Conservation (phyloP, 371 early-diverging fungal species). For the Mucor saturninus region DNA sequence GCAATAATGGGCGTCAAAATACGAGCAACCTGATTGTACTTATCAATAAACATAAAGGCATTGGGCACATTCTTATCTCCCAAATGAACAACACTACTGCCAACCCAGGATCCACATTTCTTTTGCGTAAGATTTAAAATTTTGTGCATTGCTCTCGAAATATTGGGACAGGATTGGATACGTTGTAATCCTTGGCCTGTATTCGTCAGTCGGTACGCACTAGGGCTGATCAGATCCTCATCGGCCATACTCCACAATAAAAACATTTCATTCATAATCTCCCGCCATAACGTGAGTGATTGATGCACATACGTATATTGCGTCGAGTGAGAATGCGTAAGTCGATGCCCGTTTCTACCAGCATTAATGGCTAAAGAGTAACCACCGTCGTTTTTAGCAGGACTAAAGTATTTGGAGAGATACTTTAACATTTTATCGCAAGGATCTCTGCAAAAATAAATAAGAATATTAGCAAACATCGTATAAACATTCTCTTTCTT, state of each 20-base stretch:
- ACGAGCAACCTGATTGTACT: conserved; percentile 96
- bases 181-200: conserved; percentile 97
- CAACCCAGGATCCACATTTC: conserved; percentile 86
- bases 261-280: conserved; percentile 96
- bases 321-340: conserved; percentile 88
- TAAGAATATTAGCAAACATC: not conserved
- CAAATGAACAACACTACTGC: conserved; percentile 93
- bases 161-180: conserved; percentile 80
- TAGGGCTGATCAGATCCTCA: conserved; percentile 78
- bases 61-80: conserved; percentile 94
- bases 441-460: conserved; percentile 72
- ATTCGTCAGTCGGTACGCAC: conserved; percentile 86
- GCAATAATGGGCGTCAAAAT: conserved; percentile 89
- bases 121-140: conserved; percentile 87
- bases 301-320: conserved; percentile 95
- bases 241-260: conserved; percentile 94
- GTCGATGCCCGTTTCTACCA: conserved; percentile 86
- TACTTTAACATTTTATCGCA: conserved; percentile 92
- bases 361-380: conserved; percentile 86
- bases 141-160: conserved; percentile 83
- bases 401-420: conserved; percentile 70
- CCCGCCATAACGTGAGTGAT: conserved; percentile 92
- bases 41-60: conserved; percentile 96
- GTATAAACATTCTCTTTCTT: not conserved
- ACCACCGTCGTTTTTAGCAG: conserved; percentile 58